Base-by-base conservation (phyloP, 305 asterid species). In the Salvia sclarea region DNA sequence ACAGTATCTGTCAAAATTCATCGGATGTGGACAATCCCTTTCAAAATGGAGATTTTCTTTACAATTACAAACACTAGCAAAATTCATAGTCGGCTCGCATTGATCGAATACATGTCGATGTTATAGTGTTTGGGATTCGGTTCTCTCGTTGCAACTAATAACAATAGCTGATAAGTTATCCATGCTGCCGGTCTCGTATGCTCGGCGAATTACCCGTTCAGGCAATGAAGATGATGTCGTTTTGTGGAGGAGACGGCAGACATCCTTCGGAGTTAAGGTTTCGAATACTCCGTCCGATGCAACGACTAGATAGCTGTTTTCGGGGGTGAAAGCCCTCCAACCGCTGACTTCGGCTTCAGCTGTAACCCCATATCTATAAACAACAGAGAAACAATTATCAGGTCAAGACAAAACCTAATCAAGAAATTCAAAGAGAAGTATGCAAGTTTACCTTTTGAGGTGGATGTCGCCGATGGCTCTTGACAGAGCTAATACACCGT, bases 261-360 rank as follows among this genome's bases (percentile, higher is more conserved):
- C 90, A 33, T 84, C 52, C 21, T 73, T 69, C 13, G 87, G 81
- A 54, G 77, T 81, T 84, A 76, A 21, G 2, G 83, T 80, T 81
- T 88, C 96, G 61, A 85, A 88, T 70, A 85, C 61, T 20, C 96
- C 96, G 43, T 91, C 96, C 6, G 89, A 83, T 56, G 86, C 91
- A 16, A 86, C 58, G 54, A 88, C 88, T 75, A 88, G 21, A 70
- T 77, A 77, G 61, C 68, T 71, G 64, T 85, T 77, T 49, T 79
- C 80, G 10, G 25, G 33, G 20, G 62, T 66, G 22, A 85, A 79
- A 47, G 47, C 47, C 69, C 76, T 76, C 97, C 96, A 86, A 31
- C 82, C 75, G 0, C 73, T 69, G 61, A 85, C 43, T 71, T 91
- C 97, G 11, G 93, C 90, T 17, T 76, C 91, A n/a, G 93, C 88